Percentiles rank a stretch among this genome's conserved stretches.
These are phyloP conservation scores for Diplogelasinospora grovesii DNA, from an alignment of 495 filamentous ascomycete species.

Conservation along the genomic window DNA sequence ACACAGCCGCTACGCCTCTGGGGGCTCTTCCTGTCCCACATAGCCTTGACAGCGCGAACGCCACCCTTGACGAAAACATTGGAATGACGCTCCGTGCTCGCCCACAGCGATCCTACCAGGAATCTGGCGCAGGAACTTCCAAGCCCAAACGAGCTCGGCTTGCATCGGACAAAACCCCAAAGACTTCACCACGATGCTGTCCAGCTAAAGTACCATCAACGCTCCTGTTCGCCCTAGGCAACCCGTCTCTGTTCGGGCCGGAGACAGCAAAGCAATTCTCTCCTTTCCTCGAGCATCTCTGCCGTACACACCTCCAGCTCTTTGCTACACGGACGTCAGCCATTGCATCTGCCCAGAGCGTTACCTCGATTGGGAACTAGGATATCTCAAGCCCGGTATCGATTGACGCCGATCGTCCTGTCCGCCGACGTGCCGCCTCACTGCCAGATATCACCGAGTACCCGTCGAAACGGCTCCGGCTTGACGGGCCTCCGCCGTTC, in stretches of 20 bases:
- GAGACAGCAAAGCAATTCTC: too few relatives aligned
- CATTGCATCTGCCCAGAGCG: neutral
- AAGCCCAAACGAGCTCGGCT: constrained; percentile 5
- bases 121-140: constrained; percentile 1
- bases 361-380: neutral
- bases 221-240: too few relatives aligned
- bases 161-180: constrained; percentile 3
- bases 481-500: neutral
- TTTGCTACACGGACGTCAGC: neutral
- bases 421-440: constrained; percentile 4
- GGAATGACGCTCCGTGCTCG: constrained; percentile 6
- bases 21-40: constrained; percentile 1
- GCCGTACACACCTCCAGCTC: neutral
- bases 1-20: constrained; percentile 4
- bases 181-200: neutral
- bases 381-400: neutral
- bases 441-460: constrained; percentile 4
- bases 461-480: neutral
- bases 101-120: constrained; percentile 2
- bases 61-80: constrained; percentile 3
- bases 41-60: constrained; percentile 2
- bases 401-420: neutral
- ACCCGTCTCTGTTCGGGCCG: too few relatives aligned
- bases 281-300: too few relatives aligned
- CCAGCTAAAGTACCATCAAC: too few relatives aligned